Percentiles rank a stretch among this genome's conserved stretches.
Evolutionary conservation across 805 yeast genomes (phyloP).

Genomic region (Candida ficus): DNA sequence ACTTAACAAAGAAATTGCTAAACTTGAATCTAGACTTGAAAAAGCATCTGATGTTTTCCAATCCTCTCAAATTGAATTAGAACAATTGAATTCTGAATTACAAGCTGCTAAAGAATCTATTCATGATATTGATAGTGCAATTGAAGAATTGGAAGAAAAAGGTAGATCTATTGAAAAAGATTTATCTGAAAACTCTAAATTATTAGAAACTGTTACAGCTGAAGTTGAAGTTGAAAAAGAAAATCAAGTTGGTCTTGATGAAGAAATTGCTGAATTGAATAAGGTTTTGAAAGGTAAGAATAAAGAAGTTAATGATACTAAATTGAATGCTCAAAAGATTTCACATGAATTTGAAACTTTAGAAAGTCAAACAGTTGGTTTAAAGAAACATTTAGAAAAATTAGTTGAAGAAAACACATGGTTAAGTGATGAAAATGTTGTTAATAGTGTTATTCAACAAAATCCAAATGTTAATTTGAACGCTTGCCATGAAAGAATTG

Average conservation of each 20-base stretch:
- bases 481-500: slow-evolving; percentile 54
- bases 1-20: slow-evolving; percentile 32
- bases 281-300: slow-evolving; percentile 39
- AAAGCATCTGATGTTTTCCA: slow-evolving; percentile 51
- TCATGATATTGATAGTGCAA: slow-evolving; percentile 28
- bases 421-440: slow-evolving; percentile 62
- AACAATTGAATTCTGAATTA: slow-evolving; percentile 59
- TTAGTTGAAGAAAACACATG: slow-evolving; percentile 59
- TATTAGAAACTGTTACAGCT: slow-evolving; percentile 24
- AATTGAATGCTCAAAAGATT: slow-evolving; percentile 48
- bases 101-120: slow-evolving; percentile 38
- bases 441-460: slow-evolving; percentile 52
- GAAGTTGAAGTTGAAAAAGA: slow-evolving; percentile 36
- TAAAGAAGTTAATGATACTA: slow-evolving; percentile 37
- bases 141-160: slow-evolving; percentile 32
- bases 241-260: slow-evolving; percentile 62
- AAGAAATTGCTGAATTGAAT: slow-evolving; percentile 63
- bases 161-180: slow-evolving; percentile 22
- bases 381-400: slow-evolving; percentile 36
- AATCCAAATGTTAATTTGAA: slow-evolving; percentile 59
- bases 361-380: slow-evolving; percentile 30
- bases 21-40: slow-evolving; percentile 37
- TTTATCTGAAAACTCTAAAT: slow-evolving; percentile 24
- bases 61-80: slow-evolving; percentile 61
- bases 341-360: slow-evolving; percentile 51